Evolutionary conservation across 116 monocot species (phyloP).

Genomic region (Cymodocea nodosa): DNA sequence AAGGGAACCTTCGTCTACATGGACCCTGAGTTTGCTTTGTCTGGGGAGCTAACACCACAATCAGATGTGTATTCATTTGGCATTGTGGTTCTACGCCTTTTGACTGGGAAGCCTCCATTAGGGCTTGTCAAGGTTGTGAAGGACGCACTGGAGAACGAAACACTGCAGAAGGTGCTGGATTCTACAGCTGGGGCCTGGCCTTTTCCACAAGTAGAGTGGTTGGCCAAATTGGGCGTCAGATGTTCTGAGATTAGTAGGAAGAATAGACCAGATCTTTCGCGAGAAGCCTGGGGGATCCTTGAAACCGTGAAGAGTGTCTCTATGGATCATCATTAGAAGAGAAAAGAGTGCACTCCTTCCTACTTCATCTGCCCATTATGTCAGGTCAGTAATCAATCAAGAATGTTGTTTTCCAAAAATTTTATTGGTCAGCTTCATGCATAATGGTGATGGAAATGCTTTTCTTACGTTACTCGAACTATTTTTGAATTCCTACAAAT

Average conservation of each 20-base stretch:
- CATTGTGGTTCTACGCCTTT: slow-evolving; percentile 47
- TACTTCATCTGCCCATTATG: slow-evolving; percentile 66
- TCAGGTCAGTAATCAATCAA: slow-evolving; percentile 23
- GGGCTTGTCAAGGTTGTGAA: slow-evolving; percentile 43
- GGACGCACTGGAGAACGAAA: slow-evolving; percentile 25
- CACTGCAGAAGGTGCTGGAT: slow-evolving; percentile 37
- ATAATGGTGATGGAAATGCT: too few species aligned
- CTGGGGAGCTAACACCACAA: slow-evolving; percentile 47
- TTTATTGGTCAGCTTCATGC: too few species aligned
- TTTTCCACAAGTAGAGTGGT: slow-evolving; percentile 31
- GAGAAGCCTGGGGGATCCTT: slow-evolving; percentile 48
- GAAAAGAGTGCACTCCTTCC: slow-evolving; percentile 14
- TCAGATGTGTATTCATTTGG: slow-evolving; percentile 79
- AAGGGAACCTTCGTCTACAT: slow-evolving; percentile 62
- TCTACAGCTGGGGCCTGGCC: slow-evolving; percentile 69
- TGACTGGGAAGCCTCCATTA: slow-evolving; percentile 44
- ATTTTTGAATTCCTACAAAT: too few species aligned
- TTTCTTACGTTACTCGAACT: too few species aligned
- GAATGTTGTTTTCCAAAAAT: neutral
- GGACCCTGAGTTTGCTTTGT: slow-evolving; percentile 60
- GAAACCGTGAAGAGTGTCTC: slow-evolving; percentile 11
- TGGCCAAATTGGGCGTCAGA: slow-evolving; percentile 45
- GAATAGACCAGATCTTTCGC: slow-evolving; percentile 39
- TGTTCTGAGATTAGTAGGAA: slow-evolving; percentile 56
- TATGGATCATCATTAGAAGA: slow-evolving; percentile 10